phyloP scores from a whole-genome alignment of 2,329 filamentous ascomycete species.

The Corynespora cassiicola region DNA sequence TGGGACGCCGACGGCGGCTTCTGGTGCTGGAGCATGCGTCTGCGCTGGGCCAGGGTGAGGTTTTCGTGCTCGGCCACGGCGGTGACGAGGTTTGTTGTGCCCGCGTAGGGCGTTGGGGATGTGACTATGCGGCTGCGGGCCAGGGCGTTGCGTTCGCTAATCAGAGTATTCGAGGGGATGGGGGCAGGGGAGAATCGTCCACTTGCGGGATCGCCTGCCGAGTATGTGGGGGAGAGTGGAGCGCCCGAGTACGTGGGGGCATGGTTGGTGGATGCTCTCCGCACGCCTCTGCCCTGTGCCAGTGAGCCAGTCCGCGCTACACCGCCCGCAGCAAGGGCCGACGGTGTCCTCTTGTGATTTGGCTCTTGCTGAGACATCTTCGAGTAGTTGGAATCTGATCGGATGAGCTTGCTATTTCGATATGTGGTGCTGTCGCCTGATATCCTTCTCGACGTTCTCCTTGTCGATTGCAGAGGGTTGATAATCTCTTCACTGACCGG shows the following conservation, averaged over 20 bases:
- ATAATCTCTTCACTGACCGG: slow-evolving; percentile 51
- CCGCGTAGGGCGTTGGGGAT: no score
- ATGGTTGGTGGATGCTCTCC: slow-evolving; percentile 40
- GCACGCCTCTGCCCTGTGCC: slow-evolving; percentile 19
- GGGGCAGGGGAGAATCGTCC: slow-evolving; percentile 17
- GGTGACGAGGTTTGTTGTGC: slow-evolving; percentile 31
- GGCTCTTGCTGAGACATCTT: slow-evolving; percentile 24
- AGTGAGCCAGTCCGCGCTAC: slow-evolving; percentile 33
- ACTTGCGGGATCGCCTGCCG: slow-evolving; percentile 44
- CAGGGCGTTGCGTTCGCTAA: slow-evolving; percentile 62
- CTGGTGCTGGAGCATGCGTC: slow-evolving; percentile 44
- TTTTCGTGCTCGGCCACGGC: slow-evolving; percentile 61
- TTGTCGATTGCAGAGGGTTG: slow-evolving; percentile 22
- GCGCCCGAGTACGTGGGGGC: slow-evolving; percentile 40
- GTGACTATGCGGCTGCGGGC: slow-evolving; percentile 51
- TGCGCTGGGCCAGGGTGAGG: slow-evolving; percentile 73
- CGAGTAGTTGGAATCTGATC: slow-evolving; percentile 29
- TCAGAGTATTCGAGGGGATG: slow-evolving; percentile 53
- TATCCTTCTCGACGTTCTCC: slow-evolving; percentile 28
- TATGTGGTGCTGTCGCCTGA: slow-evolving; percentile 29
- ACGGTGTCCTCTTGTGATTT: slow-evolving; percentile 22
- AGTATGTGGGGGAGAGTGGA: slow-evolving; percentile 39
- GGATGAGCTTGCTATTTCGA: slow-evolving; percentile 24
- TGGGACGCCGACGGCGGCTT: slow-evolving; percentile 36
- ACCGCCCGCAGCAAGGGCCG: slow-evolving; percentile 15